Conservation (phyloP, 1,284 basidiomycete species). For the Cystobasidium slooffiae region DNA sequence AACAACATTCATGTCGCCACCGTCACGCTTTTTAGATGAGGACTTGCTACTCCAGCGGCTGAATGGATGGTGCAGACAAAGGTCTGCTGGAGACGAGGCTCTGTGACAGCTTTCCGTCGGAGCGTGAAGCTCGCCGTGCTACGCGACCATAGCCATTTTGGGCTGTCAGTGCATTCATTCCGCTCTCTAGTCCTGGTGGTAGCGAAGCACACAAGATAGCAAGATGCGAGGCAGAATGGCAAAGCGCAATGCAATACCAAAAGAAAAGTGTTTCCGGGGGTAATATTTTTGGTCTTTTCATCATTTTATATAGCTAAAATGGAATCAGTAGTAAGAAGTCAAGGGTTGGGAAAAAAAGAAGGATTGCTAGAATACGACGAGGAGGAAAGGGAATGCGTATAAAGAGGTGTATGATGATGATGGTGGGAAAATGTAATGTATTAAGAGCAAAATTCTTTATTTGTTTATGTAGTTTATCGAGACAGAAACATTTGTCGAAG, state of each 20-base stretch:
- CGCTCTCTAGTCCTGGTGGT: not conserved
- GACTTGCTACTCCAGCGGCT: too few relatives aligned
- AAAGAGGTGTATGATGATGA: not conserved
- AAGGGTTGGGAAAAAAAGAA: not conserved
- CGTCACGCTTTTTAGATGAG: too few relatives aligned
- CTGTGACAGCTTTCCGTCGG: too few relatives aligned
- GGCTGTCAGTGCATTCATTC: too few relatives aligned
- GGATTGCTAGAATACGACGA: not conserved
- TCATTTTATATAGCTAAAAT: not conserved
- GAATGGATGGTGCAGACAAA: too few relatives aligned
- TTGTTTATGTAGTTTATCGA: too few relatives aligned
- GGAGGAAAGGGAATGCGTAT: not conserved
- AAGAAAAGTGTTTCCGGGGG: not conserved
- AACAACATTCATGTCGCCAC: not conserved
- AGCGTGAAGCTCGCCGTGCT: too few relatives aligned
- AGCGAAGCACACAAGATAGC: not conserved
- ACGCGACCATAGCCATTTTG: too few relatives aligned
- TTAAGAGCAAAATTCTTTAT: too few relatives aligned
- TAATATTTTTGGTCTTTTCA: conserved; percentile 5
- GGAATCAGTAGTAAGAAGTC: not conserved
- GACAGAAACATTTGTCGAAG: too few relatives aligned
- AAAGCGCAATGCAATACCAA: not conserved
- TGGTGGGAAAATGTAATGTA: not conserved
- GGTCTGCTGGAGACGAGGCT: too few relatives aligned
- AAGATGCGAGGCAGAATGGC: not conserved